Evolutionary conservation across 2,329 filamentous ascomycete species (phyloP).

Genomic region (Graphiopsis chlorocephala): DNA sequence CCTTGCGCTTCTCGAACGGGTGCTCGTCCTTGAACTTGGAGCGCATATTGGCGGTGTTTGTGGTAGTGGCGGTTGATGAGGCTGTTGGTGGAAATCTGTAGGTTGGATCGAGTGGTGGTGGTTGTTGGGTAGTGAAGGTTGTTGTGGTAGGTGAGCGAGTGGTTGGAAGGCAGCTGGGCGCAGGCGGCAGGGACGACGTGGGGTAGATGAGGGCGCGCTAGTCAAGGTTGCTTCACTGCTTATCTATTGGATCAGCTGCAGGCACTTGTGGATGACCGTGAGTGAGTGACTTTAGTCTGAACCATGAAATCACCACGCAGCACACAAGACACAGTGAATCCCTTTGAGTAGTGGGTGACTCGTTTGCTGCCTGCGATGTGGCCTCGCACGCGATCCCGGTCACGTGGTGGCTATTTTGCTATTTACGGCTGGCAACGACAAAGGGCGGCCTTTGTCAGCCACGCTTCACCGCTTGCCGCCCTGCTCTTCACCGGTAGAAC

Average conservation of each 20-base stretch:
- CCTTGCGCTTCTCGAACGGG: slow-evolving; percentile 99
- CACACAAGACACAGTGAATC: neutral
- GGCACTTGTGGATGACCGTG: neutral
- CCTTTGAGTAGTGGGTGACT: neutral
- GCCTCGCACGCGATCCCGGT: neutral
- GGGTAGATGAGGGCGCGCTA: neutral
- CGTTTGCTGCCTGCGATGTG: neutral
- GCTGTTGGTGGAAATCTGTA: slow-evolving; percentile 5
- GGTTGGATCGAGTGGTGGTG: slow-evolving; percentile 9
- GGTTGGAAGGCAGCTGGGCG: slow-evolving; percentile 1
- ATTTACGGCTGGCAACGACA: neutral
- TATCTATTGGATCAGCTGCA: neutral
- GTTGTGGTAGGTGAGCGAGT: neutral
- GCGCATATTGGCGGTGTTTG: slow-evolving; percentile 65
- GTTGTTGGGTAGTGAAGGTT: neutral
- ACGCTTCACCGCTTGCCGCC: neutral
- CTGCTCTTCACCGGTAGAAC: neutral
- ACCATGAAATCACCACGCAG: slow-evolving; percentile 1
- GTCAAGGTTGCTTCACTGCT: neutral
- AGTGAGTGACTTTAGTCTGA: slow-evolving; percentile 1
- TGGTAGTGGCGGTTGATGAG: slow-evolving; percentile 1
- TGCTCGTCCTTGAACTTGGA: slow-evolving; percentile 99
- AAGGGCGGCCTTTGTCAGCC: neutral
- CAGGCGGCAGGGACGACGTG: neutral
- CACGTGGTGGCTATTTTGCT: neutral